Conservation (phyloP, 257 asterid genomes). For the Euphrasia confusa region DNA sequence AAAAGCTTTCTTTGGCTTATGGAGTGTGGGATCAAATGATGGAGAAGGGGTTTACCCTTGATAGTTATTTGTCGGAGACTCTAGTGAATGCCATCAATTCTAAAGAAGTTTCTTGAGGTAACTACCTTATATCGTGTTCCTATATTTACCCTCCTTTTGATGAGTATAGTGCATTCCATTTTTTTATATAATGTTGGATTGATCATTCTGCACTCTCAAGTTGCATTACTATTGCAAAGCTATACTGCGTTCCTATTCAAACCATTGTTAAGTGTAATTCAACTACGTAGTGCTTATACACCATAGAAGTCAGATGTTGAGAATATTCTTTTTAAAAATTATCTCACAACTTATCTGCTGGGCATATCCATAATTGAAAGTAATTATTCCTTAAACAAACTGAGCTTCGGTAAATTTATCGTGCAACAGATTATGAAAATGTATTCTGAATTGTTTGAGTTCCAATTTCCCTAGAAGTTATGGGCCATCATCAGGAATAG, state of each 20-base stretch:
- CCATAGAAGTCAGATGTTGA: neutral
- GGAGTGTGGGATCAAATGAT: constrained; percentile 91
- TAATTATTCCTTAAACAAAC: neutral
- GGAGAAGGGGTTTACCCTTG: constrained; percentile 91
- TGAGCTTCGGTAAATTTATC: constrained; percentile 6
- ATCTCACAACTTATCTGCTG: neutral
- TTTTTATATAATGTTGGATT: constrained; percentile 12
- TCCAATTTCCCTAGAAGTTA: neutral
- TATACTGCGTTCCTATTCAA: neutral
- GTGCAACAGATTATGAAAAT: constrained; percentile 1
- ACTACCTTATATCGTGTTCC: constrained; percentile 22
- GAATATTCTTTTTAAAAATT: neutral
- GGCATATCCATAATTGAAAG: neutral
- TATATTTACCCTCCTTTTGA: constrained; percentile 1
- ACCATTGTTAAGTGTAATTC: neutral
- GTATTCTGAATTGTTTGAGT: neutral
- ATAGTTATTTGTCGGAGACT: constrained; percentile 62
- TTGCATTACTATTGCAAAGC: constrained; percentile 2
- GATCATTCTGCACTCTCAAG: constrained; percentile 10
- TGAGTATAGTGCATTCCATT: neutral
- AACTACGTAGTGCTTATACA: neutral
- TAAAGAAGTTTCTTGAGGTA: constrained; percentile 34
- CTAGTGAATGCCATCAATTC: constrained; percentile 55
- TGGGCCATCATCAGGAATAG: neutral
- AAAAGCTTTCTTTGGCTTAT: constrained; percentile 61